phyloP scores from a whole-genome alignment of 2,329 filamentous ascomycete genomes.

The Penicillium sp. region DNA sequence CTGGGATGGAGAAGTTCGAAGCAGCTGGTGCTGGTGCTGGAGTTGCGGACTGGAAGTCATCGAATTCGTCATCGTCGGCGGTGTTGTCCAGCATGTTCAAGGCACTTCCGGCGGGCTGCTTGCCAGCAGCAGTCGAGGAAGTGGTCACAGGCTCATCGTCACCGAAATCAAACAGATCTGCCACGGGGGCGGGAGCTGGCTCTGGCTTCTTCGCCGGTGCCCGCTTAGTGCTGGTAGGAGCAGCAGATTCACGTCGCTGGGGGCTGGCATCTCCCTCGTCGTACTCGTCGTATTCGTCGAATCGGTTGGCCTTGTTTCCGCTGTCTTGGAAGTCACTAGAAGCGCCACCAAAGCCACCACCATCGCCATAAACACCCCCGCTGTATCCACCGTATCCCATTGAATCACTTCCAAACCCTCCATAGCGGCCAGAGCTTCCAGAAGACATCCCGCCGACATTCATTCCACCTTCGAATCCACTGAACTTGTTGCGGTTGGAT shows the following conservation, averaged over 20 bases:
- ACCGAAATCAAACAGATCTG: slow-evolving; percentile 85
- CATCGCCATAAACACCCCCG: slow-evolving; percentile 66
- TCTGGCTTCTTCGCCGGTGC: slow-evolving; percentile 63
- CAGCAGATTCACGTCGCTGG: slow-evolving; percentile 52
- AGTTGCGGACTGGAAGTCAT: slow-evolving; percentile 91
- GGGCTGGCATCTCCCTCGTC: slow-evolving; percentile 68
- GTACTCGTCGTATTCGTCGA: slow-evolving; percentile 96
- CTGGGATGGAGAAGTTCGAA: slow-evolving; percentile 40
- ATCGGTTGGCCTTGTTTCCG: slow-evolving; percentile 66
- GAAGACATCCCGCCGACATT: slow-evolving; percentile 56
- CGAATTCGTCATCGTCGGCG: slow-evolving; percentile 84
- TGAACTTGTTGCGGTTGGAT: slow-evolving; percentile 89
- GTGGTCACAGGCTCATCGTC: slow-evolving; percentile 67
- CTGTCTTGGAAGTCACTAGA: slow-evolving; percentile 65
- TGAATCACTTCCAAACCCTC: slow-evolving; percentile 85
- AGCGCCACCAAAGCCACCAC: slow-evolving; percentile 23
- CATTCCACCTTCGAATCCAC: slow-evolving; percentile 83
- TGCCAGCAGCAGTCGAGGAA: slow-evolving; percentile 40
- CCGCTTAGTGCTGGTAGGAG: slow-evolving; percentile 35
- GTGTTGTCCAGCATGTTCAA: slow-evolving; percentile 50
- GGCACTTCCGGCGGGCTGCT: slow-evolving; percentile 49
- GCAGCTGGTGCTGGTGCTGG: slow-evolving; percentile 43
- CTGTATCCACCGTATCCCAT: slow-evolving; percentile 66
- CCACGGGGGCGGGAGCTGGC: slow-evolving; percentile 72
- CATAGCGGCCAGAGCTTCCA: slow-evolving; percentile 65